Base-by-base conservation (phyloP, 1,139 yeast genomes). In the Debaryomycetaceae sp. region DNA sequence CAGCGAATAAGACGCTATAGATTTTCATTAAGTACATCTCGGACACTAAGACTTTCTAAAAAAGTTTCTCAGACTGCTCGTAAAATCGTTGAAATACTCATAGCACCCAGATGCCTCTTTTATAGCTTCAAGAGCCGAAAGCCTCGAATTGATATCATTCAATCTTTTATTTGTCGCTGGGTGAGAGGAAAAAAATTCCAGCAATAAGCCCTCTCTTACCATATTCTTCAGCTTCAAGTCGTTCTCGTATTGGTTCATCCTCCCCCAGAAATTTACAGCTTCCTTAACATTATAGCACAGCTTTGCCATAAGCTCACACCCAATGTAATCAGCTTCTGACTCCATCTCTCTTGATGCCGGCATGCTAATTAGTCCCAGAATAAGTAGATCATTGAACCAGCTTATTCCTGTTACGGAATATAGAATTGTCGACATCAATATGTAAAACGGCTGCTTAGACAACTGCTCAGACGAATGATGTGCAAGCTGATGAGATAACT, bases 271-370 rank as follows among this genome's bases (percentile, higher is more conserved):
- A 9, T 66, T 69, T 2, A 85, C 81, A 0, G 97, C 86, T 54
- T 83, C 87, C 9, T 66, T 65, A 5, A 96, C 89, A 52, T 90
- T 68, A 62, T 76, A 93, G 60, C 99, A 95, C 38, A 96, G 96
- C 49, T 82, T 72, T 2, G 97, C 82, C 96, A 93, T 87, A 52
- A 91, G 74, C 80, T 89, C 87, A 49, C 95, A 72, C 0, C 99
- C 99, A 36, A 93, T 91, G 55, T 84, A 84, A 61, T 93, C 99
- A 0, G 99, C 99, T 62, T 93, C 99, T 0, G 90, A 79, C 64
- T 93, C 99, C 96, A 88, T 88, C 52, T 81, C 89, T 56, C 99
- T 74, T 1, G 95, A 85, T 0, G 95, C 87, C 0, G 97, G 97
- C 78, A 85, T 78, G 51, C 81, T 78, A 40, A 91, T 63, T 27